Base-by-base conservation (phyloP, 1,284 basidiomycete species). In the Bjerkandera adusta region DNA sequence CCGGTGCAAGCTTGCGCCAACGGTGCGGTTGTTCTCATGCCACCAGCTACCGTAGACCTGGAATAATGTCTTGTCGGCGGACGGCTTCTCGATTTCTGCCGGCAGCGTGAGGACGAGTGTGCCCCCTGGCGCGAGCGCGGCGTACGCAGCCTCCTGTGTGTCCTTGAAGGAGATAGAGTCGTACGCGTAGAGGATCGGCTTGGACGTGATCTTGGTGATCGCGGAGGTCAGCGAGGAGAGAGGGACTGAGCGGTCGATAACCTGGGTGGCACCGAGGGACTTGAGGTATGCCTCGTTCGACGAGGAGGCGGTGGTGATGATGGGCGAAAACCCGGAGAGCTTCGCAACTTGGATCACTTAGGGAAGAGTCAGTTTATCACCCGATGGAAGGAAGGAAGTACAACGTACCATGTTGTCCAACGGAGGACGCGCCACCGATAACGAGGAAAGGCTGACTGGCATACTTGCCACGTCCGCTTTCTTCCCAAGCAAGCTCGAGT, bases 321-420 rank as follows among this genome's bases (percentile, higher is more conserved):
- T 77, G 0, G 70, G 73, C 3, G 67, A 69, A 65, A 78, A 78
- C 1, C 76, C 79, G 0, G 75, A 71, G 21, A 75, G 54, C 51
- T 67, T 74, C 3, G 76, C 76, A 7, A 83, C 57, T 57, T 83
- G 81, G 39, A 83, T 69, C 1, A 63, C 79, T 79, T 8, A 12
- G 20, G 5, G 13, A 18, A 16, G 13, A 25, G 4, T 24, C 6
- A 54, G 56, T 5, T 32, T n/a, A n/a, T n/a, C n/a, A n/a, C n/a
- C n/a, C n/a, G n/a, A n/a, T n/a, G n/a, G n/a, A n/a, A n/a, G n/a
- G 15, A 2, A 27, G 33, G 21, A 32, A 5, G 10, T n/a, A 3
- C 22, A 11, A 39, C 58, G 45, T 20, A 68, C 55, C 51, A 43
- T 51, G 65, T 53, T 63, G 59, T 11, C 65, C 68, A 12, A 68